A percentile compares a stretch with the other conserved stretches of the same genome.
These are phyloP conservation scores for Candida koratica DNA, from an alignment of 805 yeast genomes.

Conservation along the genomic window DNA sequence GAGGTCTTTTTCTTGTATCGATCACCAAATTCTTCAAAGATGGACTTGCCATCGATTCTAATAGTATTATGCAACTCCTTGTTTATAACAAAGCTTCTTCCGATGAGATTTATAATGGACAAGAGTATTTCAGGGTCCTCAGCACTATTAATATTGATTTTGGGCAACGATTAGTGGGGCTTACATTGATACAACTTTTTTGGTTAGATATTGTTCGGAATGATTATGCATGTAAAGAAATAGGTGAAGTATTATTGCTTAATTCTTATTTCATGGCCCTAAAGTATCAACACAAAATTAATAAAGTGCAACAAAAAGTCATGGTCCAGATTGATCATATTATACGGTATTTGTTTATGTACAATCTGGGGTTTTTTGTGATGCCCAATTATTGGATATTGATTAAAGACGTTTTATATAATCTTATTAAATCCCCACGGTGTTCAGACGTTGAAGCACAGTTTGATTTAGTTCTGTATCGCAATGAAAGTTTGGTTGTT, in stretches of 20 bases:
- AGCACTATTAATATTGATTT: slow-evolving; percentile 25
- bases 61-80: slow-evolving; percentile 22
- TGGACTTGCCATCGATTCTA: slow-evolving; percentile 29
- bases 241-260: slow-evolving; percentile 57
- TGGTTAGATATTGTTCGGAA: slow-evolving; percentile 63
- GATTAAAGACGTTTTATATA: slow-evolving; percentile 46
- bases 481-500: slow-evolving; percentile 69
- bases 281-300: slow-evolving; percentile 10
- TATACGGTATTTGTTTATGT: slow-evolving; percentile 42
- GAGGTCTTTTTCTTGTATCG: slow-evolving; percentile 59
- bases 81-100: slow-evolving; percentile 13
- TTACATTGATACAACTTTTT: slow-evolving; percentile 56
- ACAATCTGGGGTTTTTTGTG: slow-evolving; percentile 57
- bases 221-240: slow-evolving; percentile 59
- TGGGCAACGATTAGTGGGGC: slow-evolving; percentile 33
- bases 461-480: slow-evolving; percentile 55
- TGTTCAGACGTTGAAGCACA: slow-evolving; percentile 39
- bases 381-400: slow-evolving; percentile 61
- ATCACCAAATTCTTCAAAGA: slow-evolving; percentile 49
- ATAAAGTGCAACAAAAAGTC: slow-evolving; percentile 21
- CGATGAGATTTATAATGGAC: slow-evolving; percentile 16
- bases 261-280: slow-evolving; percentile 26
- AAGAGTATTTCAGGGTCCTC: slow-evolving; percentile 17
- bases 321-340: slow-evolving; percentile 26
- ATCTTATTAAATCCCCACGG: slow-evolving; percentile 22